Conservation (phyloP, 2,329 filamentous ascomycete genomes). For the Chaetothyriales sp. region DNA sequence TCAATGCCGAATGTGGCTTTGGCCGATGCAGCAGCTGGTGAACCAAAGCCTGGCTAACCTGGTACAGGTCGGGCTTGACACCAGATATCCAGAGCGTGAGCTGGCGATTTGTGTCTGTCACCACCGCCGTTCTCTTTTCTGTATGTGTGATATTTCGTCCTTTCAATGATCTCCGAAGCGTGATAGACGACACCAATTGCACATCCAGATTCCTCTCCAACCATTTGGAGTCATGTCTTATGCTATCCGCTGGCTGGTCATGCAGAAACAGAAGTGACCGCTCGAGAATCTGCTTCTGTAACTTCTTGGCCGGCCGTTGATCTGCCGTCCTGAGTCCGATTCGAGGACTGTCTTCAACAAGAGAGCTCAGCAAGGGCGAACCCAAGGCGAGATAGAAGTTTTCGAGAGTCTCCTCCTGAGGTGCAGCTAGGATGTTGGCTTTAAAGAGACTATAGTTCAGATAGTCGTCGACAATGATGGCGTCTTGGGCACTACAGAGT, state of each 20-base stretch:
- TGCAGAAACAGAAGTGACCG: slow-evolving; percentile 80
- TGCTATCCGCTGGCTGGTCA: slow-evolving; percentile 59
- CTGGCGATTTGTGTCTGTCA: slow-evolving; percentile 39
- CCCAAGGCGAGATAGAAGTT: slow-evolving; percentile 72
- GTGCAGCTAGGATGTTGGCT: slow-evolving; percentile 65
- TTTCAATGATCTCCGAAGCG: slow-evolving; percentile 59
- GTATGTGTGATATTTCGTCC: slow-evolving; percentile 54
- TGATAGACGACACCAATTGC: slow-evolving; percentile 61
- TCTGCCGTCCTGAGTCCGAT: slow-evolving; percentile 53
- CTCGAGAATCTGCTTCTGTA: slow-evolving; percentile 73
- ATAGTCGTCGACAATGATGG: slow-evolving; percentile 75
- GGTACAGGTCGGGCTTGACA: slow-evolving; percentile 65
- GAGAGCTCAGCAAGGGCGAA: slow-evolving; percentile 55
- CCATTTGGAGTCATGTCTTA: slow-evolving; percentile 81
- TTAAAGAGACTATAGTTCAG: slow-evolving; percentile 82
- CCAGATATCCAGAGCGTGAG: slow-evolving; percentile 64
- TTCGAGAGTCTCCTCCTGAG: slow-evolving; percentile 77
- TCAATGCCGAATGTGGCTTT: slow-evolving; percentile 75
- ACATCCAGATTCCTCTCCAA: slow-evolving; percentile 72
- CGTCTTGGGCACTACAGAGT: slow-evolving; percentile 53
- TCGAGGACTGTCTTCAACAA: slow-evolving; percentile 63
- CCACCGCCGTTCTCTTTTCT: slow-evolving; percentile 62
- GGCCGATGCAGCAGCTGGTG: slow-evolving; percentile 65
- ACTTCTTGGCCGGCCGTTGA: slow-evolving; percentile 50
- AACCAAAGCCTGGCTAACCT: slow-evolving; percentile 78